Evolutionary conservation across 768 basidiomycete species (phyloP), one percentile per base, ranked within the genome.

Genomic region (Xerocomellus amylosporus): DNA sequence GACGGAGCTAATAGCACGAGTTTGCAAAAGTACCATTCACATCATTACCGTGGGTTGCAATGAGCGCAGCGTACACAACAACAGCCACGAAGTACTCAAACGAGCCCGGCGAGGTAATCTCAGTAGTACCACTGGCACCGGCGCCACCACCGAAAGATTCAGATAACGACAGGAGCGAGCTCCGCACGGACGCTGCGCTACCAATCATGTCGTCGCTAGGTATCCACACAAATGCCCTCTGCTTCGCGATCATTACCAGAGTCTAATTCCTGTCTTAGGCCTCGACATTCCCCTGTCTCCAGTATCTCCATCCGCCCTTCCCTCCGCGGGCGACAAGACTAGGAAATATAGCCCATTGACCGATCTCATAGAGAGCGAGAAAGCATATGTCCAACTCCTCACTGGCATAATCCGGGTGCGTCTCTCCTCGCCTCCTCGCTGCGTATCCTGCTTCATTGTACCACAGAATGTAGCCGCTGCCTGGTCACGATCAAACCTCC

Each of bases 361-460:
- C 8, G 96, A 99, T 75, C 86, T 99, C 56, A 87, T 98, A 53
- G 91, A 95, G 66, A 95, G 90, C 20, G 97, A 99, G 75, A 92
- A 87, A 74, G 63, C 78, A 24, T 99, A 96, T 74, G 94, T 98
- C 13, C 93, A 96, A 40, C 81, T 91, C 59, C 75, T 99, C 36
- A 87, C 93, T 12, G 87, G 87, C 39, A 82, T 98, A 64, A 97
- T 99, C 61, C 83, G 94, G 66, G 96, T 94, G 68, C 54, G 91
- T 75, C 39, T 66, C 28, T 38, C 40, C 17, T 38, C 39, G 22
- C 33, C 53, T 52, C 22, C 57, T 44, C 34, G 26, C 43, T 39
- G 28, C 31, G 36, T 41, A 28, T 39, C 30, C 37, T 51, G 40
- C 28, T 61, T 58, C 51, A 66, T 54, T 45, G 14, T 59, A 22